Evolutionary conservation across 2,329 filamentous ascomycete species (phyloP).

Genomic region (Xylaria sp.): DNA sequence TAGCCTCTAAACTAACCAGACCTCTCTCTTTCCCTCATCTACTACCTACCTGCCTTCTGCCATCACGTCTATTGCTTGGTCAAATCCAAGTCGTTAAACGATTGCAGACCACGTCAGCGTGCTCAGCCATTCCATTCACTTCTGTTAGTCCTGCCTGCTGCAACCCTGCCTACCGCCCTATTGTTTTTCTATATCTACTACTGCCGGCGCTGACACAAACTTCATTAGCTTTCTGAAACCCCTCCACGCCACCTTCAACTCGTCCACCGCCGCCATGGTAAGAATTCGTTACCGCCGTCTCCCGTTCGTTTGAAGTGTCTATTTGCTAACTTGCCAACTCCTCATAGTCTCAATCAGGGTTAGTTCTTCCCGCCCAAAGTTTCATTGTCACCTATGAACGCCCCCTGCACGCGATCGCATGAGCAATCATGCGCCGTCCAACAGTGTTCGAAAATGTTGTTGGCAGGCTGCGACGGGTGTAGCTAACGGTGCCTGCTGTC

Average conservation of each 20-base stretch:
- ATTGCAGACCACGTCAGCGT: conserved; percentile 37
- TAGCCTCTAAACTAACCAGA: conserved; percentile 35
- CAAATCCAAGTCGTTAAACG: conserved; percentile 31
- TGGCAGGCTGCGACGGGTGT: conserved; percentile 15
- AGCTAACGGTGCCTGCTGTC: conserved; percentile 27
- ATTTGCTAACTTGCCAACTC: conserved; percentile 41
- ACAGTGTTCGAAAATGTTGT: conserved; percentile 1
- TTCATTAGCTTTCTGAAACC: conserved; percentile 44
- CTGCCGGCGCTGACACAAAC: conserved; percentile 44
- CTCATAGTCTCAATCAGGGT: conserved; percentile 75
- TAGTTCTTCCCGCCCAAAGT: conserved; percentile 53
- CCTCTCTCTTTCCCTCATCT: conserved; percentile 41
- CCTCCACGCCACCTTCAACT: conserved; percentile 40
- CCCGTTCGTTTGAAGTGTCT: conserved; percentile 20
- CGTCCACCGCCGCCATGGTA: conserved; percentile 48
- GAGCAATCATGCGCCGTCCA: conserved; percentile 28
- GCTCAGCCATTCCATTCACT: conserved; percentile 31
- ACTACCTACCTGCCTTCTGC: conserved; percentile 28
- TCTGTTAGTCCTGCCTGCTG: conserved; percentile 37
- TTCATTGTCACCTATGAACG: conserved; percentile 25
- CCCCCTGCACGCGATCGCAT: conserved; percentile 34
- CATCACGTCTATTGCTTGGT: conserved; percentile 30
- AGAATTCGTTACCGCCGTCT: conserved; percentile 31
- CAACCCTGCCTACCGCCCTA: conserved; percentile 5
- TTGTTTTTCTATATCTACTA: conserved; percentile 23